A percentile compares a stretch with the other conserved stretches of the same genome.
These are phyloP conservation scores for Gleditsia sinensis DNA, from an alignment of 306 rosid species.

Conservation along the genomic window DNA sequence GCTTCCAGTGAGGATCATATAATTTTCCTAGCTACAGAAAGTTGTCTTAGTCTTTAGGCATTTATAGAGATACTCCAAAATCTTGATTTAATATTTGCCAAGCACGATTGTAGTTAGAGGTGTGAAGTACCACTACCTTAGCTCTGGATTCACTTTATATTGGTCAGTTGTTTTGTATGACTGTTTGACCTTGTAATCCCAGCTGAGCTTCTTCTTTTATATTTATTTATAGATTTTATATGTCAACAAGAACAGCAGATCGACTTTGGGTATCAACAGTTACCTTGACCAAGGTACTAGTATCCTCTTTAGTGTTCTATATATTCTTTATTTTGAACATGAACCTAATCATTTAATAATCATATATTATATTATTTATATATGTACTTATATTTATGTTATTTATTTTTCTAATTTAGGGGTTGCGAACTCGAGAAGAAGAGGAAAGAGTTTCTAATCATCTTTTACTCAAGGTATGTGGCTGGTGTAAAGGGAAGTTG, in stretches of 20 bases:
- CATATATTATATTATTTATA: background rate
- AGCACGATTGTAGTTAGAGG: background rate
- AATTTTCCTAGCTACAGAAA: background rate
- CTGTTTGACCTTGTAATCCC: background rate
- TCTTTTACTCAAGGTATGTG: constrained; percentile 73
- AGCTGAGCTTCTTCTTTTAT: constrained; percentile 23
- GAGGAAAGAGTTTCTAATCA: constrained; percentile 79
- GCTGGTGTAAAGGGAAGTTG: constrained; percentile 20
- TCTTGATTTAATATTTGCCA: constrained; percentile 11
- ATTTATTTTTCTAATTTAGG: constrained; percentile 57
- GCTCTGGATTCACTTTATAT: constrained; percentile 24
- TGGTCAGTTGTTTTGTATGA: background rate
- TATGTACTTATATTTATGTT: background rate
- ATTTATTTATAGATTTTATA: constrained; percentile 56
- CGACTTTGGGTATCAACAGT: constrained; percentile 67
- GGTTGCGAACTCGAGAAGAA: constrained; percentile 81
- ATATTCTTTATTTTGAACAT: constrained; percentile 17
- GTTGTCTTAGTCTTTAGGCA: background rate
- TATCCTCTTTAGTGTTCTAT: constrained; percentile 18
- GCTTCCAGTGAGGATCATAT: background rate
- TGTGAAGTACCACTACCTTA: constrained; percentile 20
- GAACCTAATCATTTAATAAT: constrained; percentile 22
- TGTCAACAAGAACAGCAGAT: constrained; percentile 86
- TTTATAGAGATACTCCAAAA: background rate
- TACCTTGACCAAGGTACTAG: constrained; percentile 71